phyloP scores from a whole-genome alignment of 179 eudicot species.

The Heliamphora pulchella region DNA sequence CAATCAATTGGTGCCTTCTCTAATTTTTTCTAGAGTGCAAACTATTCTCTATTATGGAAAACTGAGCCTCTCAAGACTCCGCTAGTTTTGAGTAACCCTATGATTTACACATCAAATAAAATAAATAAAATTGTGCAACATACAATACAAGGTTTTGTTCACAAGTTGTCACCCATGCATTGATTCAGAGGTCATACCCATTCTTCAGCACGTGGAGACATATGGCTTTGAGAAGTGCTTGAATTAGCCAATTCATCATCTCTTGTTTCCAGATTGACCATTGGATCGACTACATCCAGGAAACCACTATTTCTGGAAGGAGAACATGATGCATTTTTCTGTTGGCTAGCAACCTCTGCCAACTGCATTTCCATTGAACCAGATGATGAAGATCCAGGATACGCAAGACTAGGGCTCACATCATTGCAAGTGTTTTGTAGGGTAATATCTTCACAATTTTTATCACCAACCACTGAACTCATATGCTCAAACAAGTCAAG shows the following conservation, averaged over 20 bases:
- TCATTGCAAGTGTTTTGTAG: background rate
- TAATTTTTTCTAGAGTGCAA: background rate
- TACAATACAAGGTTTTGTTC: background rate
- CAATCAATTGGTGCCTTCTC: background rate
- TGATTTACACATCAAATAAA: background rate
- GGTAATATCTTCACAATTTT: background rate
- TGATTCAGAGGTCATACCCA: constrained; percentile 13
- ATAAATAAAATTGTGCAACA: background rate
- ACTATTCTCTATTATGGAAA: background rate
- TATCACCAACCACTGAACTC: constrained; percentile 5
- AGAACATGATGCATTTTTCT: constrained; percentile 13
- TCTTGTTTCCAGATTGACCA: constrained; percentile 9
- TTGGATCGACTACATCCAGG: constrained; percentile 13
- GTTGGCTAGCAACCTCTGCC: constrained; percentile 10
- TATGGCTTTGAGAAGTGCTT: background rate
- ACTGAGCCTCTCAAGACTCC: background rate
- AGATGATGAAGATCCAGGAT: constrained; percentile 3
- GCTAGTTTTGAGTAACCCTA: background rate
- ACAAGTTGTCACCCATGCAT: background rate
- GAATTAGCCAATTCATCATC: constrained; percentile 14
- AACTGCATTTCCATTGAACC: constrained; percentile 5
- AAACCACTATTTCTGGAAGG: constrained; percentile 2
- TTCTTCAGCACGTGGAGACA: constrained; percentile 12
- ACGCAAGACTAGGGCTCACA: background rate
- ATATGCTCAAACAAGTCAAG: background rate